Evolutionary conservation across 129 eudicot genomes (phyloP).

Genomic region (Flaveria brownii): DNA sequence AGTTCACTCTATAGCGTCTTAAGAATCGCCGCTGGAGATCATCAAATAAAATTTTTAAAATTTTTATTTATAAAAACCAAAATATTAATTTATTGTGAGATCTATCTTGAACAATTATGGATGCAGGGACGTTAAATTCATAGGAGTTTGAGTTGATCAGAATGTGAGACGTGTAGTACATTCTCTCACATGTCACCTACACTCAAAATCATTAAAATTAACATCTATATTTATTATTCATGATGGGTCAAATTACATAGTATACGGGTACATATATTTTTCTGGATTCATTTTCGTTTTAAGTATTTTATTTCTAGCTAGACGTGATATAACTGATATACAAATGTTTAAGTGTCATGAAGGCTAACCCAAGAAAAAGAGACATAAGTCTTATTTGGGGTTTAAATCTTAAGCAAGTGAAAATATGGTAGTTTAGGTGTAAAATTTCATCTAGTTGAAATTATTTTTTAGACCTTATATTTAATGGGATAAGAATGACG

Average conservation of each 20-base stretch:
- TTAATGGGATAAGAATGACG: neutral
- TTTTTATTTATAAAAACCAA: neutral
- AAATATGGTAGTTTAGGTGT: too few species aligned
- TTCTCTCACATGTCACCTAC: neutral
- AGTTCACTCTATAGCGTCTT: too few species aligned
- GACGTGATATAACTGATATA: neutral
- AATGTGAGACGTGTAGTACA: neutral
- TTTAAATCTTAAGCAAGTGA: too few species aligned
- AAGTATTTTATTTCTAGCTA: neutral
- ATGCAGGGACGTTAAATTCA: neutral
- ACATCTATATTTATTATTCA: neutral
- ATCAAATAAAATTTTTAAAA: too few species aligned
- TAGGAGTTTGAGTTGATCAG: neutral
- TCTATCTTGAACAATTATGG: neutral
- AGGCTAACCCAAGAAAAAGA: too few species aligned
- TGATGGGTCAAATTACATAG: neutral
- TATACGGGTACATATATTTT: neutral
- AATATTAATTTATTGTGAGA: neutral
- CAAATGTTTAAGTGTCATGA: neutral
- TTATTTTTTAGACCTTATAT: neutral
- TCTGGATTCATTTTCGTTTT: neutral
- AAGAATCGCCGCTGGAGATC: too few species aligned
- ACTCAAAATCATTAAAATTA: neutral
- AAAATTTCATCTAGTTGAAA: too few species aligned
- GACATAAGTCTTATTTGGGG: too few species aligned